Evolutionary conservation across 495 filamentous ascomycete genomes (phyloP), one percentile per base, ranked within the genome.

Genomic region (Schizothecium vesticola): DNA sequence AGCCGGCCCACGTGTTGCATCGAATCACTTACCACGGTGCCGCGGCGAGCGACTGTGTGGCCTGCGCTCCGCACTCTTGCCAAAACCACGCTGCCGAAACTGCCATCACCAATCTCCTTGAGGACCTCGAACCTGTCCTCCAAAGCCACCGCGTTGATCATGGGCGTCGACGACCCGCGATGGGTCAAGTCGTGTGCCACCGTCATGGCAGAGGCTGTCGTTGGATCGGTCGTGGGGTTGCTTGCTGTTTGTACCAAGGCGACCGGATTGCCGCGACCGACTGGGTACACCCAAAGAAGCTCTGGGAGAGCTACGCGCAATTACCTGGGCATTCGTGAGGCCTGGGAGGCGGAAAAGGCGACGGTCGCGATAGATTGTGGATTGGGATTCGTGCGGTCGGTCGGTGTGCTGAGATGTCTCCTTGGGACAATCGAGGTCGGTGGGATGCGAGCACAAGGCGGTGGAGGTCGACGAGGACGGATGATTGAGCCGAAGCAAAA

Each of bases 71-170:
- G 89, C 56, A 96, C 92, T 74, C 94, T 87, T 67, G 94, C 95
- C 61, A 99, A 84, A 64, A 91, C 92, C 57, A 99, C 95, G 73
- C 93, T 98, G 33, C 95, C 95, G 73, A 99, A 99, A 77, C 94
- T 97, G 65, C 95, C 95, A 90, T 99, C 95, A 9, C 95, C 95
- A 73, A 99, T 94, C 70, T 99, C 95, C 80, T 98, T 99, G 71
- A 98, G 80, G 55, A 99, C 88, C 79, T 99, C 95, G 75, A 97
- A 99, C 69, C 92, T 88, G 77, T 98, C 95, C 78, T 91, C 88
- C 13, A 93, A 83, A 33, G 85, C 84, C 63, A 80, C 66, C 28
- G 83, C 82, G 56, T 75, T 77, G 64, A 73, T 69, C 61, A 70
- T 74, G 65, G 80, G 79, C 67, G 86, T 83, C 56, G 84, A 81